Evolutionary conservation across 2,329 filamentous ascomycete species (phyloP).

Genomic region (Pleoardoris graminearum): DNA sequence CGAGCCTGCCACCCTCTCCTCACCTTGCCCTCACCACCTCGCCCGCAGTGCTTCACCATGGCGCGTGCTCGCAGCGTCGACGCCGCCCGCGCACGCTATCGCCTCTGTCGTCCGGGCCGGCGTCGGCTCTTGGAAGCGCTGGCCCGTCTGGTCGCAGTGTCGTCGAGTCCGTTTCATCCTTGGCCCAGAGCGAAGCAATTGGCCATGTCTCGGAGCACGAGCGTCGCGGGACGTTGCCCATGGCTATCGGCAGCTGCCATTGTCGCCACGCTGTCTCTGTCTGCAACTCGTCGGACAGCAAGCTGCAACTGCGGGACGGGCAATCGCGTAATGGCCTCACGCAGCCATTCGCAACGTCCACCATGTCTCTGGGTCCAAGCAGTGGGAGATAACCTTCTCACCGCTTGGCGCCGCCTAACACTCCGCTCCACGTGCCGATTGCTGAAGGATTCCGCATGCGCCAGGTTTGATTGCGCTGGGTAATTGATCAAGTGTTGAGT

Average conservation of each 20-base stretch:
- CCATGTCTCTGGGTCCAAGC: background rate
- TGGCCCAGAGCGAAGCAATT: constrained; percentile 19
- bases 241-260: constrained; percentile 16
- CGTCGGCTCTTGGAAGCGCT: background rate
- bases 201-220: constrained; percentile 33
- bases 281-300: constrained; percentile 9
- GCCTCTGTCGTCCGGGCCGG: background rate
- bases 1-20: background rate
- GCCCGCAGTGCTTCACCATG: background rate
- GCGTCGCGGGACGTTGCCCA: background rate
- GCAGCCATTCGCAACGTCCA: background rate
- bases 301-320: constrained; percentile 6
- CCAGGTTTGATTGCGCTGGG: constrained; percentile 21
- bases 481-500: constrained; percentile 5
- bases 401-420: background rate
- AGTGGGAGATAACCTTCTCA: background rate
- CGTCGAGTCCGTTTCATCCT: constrained; percentile 20
- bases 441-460: constrained; percentile 12
- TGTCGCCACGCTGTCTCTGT: constrained; percentile 11
- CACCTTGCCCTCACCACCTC: background rate
- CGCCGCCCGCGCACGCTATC: too few species aligned
- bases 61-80: too few species aligned
- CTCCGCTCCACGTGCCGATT: constrained; percentile 3
- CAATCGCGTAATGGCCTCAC: constrained; percentile 6
- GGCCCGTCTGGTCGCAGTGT: constrained; percentile 5